Evolutionary conservation across 192 early-diverging fungal genomes (phyloP), one percentile per base, ranked within the genome.

Genomic region (Allomyces arbusculus): DNA sequence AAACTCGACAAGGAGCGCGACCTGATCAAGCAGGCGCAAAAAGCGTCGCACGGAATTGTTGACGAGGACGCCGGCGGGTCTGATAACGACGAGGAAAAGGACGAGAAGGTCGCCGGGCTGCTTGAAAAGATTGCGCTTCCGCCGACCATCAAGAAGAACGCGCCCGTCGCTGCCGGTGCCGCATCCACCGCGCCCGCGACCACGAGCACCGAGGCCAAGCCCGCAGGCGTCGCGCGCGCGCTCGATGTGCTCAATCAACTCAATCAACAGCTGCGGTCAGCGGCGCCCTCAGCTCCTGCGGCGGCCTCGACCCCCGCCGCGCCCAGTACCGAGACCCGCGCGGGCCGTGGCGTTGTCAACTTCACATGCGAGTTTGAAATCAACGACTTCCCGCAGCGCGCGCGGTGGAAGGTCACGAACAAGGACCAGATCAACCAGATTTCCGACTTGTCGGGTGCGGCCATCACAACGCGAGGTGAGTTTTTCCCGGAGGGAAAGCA

Each of bases 321-420:
- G 33, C 3, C 33, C 33, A 40, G 33, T 40, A 40, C 33, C 33
- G 33, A 40, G 33, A 40, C 33, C 5, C 33, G 33, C 8, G 33
- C 33, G 33, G 33, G 33, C 33, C 33, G 33, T 8, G 33, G 33
- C 26, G 78, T 67, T 65, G 77, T 72, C 70, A 80, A 8, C 61
- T 90, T 82, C 76, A 80, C 84, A 6, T 71, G 78, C 66, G 94
- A 99, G 76, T 87, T 99, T 71, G 89, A 90, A 69, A 96, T 99
- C 74, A 99, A 99, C 73, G 94, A 99, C 75, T 97, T 89, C 70
- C 93, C 93, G 43, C 86, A 91, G 70, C 91, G 91, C 78, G 94
- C 96, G 16, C 77, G 96, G 65, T 89, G 90, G 87, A 87, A 85
- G 69, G 94, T 97, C 40, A 99, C 92, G 10, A 93, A 92, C 74